Percentiles rank a stretch among this genome's conserved stretches.
These are phyloP conservation scores for Penicillium maclennaniae DNA, from an alignment of 495 filamentous ascomycete genomes.

Conservation along the genomic window DNA sequence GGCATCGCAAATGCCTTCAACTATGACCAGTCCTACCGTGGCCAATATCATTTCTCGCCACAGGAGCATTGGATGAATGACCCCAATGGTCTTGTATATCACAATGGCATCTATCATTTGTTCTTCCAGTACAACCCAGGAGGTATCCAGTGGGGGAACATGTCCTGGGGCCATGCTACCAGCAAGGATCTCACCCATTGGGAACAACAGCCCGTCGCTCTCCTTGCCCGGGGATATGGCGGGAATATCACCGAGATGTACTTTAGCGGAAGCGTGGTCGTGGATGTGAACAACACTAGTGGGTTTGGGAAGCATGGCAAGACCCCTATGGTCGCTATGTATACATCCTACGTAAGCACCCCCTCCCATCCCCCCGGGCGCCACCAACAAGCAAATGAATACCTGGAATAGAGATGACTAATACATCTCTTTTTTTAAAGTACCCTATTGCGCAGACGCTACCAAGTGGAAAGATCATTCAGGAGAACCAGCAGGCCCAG, in stretches of 20 bases:
- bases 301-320: constrained; percentile 50
- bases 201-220: constrained; percentile 34
- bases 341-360: constrained; percentile 43
- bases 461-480: constrained; percentile 26
- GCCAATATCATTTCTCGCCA: constrained; percentile 49
- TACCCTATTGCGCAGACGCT: constrained; percentile 19
- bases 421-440: constrained; percentile 3
- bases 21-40: constrained; percentile 45
- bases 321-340: constrained; percentile 53
- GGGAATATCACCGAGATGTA: constrained; percentile 44
- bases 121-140: constrained; percentile 43
- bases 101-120: constrained; percentile 34
- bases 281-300: constrained; percentile 54
- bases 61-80: constrained; percentile 56
- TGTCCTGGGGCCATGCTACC: constrained; percentile 43
- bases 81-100: constrained; percentile 53
- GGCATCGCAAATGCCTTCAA: constrained; percentile 6
- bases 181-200: constrained; percentile 39
- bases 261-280: constrained; percentile 51
- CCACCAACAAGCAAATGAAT: constrained; percentile 1
- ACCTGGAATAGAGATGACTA: not conserved
- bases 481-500: constrained; percentile 46
- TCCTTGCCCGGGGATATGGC: constrained; percentile 40
- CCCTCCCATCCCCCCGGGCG: too few relatives aligned
- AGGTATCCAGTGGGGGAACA: constrained; percentile 30